These are phyloP conservation scores for Karstenula rhodostoma DNA, from an alignment of 2,329 filamentous ascomycete species.

Conservation along the genomic window DNA sequence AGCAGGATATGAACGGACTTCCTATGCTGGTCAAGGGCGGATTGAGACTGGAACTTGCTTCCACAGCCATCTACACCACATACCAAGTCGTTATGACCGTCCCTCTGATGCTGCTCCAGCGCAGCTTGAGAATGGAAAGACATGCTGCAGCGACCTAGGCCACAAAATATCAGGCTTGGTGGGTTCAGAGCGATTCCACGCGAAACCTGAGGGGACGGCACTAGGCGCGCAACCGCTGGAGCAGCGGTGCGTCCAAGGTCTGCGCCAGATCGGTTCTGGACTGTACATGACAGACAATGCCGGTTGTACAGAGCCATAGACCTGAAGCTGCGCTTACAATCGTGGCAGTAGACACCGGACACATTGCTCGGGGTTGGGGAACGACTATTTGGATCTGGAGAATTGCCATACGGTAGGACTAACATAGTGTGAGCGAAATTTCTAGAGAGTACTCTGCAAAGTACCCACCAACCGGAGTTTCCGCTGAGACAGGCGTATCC, in stretches of 20 bases:
- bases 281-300: slow-evolving; percentile 35
- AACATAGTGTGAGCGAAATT: background rate
- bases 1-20: background rate
- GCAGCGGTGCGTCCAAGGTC: background rate
- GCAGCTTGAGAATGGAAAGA: background rate
- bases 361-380: slow-evolving; percentile 21
- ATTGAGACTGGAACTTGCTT: background rate
- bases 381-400: background rate
- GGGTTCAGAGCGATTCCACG: background rate
- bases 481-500: slow-evolving; percentile 10
- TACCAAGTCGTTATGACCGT: background rate
- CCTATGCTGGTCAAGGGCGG: background rate
- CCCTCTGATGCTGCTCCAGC: background rate
- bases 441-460: background rate
- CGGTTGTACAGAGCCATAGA: slow-evolving; percentile 23
- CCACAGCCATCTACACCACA: slow-evolving; percentile 1
- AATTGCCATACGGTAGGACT: background rate
- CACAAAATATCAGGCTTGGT: background rate
- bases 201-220: background rate
- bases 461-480: background rate
- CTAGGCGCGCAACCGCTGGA: background rate
- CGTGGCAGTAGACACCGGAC: slow-evolving; percentile 21
- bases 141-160: background rate
- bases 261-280: background rate
- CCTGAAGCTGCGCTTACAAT: slow-evolving; percentile 32